Conservation (phyloP, 2,329 filamentous ascomycete genomes). For the Graphilbum sp. region DNA sequence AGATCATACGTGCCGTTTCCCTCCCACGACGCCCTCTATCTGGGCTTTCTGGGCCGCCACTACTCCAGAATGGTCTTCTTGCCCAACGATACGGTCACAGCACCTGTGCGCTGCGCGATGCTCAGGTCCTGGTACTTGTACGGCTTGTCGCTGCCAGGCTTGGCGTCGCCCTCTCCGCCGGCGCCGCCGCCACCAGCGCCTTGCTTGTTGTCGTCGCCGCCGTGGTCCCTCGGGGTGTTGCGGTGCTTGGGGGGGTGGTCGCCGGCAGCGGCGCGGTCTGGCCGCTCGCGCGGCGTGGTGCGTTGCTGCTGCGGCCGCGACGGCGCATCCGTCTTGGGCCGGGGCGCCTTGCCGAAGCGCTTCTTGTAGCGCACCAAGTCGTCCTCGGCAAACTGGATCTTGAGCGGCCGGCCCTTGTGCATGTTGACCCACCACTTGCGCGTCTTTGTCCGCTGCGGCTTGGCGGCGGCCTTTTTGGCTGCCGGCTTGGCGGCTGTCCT, state of each 20-base stretch:
- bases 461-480: slow-evolving; percentile 10
- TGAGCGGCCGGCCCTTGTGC: slow-evolving; percentile 62
- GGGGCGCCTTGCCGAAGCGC: slow-evolving; percentile 53
- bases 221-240: not conserved
- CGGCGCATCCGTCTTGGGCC: slow-evolving; percentile 27
- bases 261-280: no score
- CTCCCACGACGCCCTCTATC: no score
- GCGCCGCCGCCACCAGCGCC: slow-evolving; percentile 6
- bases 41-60: no score
- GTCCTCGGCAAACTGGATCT: slow-evolving; percentile 90
- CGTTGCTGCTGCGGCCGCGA: slow-evolving; percentile 20
- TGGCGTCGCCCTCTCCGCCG: slow-evolving; percentile 9
- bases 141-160: slow-evolving; percentile 1
- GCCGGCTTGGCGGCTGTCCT: slow-evolving; percentile 16
- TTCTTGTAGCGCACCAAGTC: slow-evolving; percentile 82
- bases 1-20: no score
- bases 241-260: not conserved
- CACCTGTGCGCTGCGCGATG: slow-evolving; percentile 54
- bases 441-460: slow-evolving; percentile 36
- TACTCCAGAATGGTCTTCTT: slow-evolving; percentile 73
- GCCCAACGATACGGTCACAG: slow-evolving; percentile 61
- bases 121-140: slow-evolving; percentile 29
- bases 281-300: slow-evolving; percentile 8
- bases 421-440: slow-evolving; percentile 75
- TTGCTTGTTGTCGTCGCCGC: slow-evolving; percentile 10